These are phyloP conservation scores for Phytophthora ohioensis DNA, from an alignment of 352 stramenopile species.

Conservation along the genomic window DNA sequence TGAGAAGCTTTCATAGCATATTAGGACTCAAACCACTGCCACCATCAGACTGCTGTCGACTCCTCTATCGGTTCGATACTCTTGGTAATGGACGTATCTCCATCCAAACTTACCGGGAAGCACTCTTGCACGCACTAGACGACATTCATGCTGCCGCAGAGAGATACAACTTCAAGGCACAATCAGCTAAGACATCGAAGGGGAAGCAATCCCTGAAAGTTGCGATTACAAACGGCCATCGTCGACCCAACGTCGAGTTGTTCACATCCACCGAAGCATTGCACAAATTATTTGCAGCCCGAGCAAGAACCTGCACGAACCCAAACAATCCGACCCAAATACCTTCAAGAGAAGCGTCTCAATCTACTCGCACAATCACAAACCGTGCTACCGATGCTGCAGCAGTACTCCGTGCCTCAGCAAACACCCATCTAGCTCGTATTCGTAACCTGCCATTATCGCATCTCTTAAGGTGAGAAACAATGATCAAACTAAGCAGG, in stretches of 20 bases:
- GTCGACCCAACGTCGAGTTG: conserved; percentile 42
- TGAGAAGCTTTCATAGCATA: conserved; percentile 35
- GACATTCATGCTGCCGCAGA: conserved; percentile 14
- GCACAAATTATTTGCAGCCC: conserved; percentile 53
- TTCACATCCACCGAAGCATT: conserved; percentile 53
- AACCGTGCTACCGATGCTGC: conserved; percentile 3
- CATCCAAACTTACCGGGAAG: conserved; percentile 20
- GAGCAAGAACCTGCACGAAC: conserved; percentile 21
- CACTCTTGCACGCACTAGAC: conserved; percentile 22
- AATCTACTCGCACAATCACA: background rate
- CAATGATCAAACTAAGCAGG: background rate
- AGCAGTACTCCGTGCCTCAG: conserved; percentile 30
- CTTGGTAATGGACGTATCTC: conserved; percentile 39
- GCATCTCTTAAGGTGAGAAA: conserved; percentile 46
- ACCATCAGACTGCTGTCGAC: conserved; percentile 39
- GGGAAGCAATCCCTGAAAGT: conserved; percentile 30
- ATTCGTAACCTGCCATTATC: conserved; percentile 58
- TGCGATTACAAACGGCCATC: conserved; percentile 37
- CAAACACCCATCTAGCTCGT: conserved; percentile 47
- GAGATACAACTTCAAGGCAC: conserved; percentile 9
- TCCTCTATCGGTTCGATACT: conserved; percentile 57
- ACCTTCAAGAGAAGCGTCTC: background rate
- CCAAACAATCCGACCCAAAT: background rate
- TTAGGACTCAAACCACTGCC: conserved; percentile 16
- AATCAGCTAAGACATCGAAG: conserved; percentile 5